A percentile compares a stretch with the other conserved stretches of the same genome.
Conservation (phyloP, 2,329 filamentous ascomycete genomes). For the Aspergillus viridinutans region DNA sequence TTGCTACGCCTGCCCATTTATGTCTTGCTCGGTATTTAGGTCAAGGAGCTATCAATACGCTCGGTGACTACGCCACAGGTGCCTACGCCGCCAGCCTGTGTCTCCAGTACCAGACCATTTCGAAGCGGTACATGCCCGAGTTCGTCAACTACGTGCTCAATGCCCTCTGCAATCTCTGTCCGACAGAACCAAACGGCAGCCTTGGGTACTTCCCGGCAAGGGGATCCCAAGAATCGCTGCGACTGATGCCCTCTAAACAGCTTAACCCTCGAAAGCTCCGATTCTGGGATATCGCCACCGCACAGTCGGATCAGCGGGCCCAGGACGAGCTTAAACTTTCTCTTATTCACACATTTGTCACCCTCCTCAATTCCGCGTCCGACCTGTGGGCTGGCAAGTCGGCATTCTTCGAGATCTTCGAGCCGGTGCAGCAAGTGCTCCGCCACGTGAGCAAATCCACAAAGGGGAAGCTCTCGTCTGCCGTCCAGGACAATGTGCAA, state of each 20-base stretch:
- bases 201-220: conserved; percentile 61
- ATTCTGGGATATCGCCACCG: conserved; percentile 53
- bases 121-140: conserved; percentile 87
- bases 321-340: conserved; percentile 52
- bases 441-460: conserved; percentile 57
- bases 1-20: conserved; percentile 84
- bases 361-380: conserved; percentile 63
- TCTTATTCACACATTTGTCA: conserved; percentile 59
- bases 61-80: conserved; percentile 67
- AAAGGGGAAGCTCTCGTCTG: conserved; percentile 47
- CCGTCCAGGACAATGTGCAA: conserved; percentile 26
- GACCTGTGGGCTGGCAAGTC: conserved; percentile 69
- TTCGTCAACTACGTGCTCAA: conserved; percentile 76
- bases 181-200: conserved; percentile 45
- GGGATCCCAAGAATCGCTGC: conserved; percentile 49
- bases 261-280: conserved; percentile 49
- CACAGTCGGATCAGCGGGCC: conserved; percentile 16
- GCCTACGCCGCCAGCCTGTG: conserved; percentile 74
- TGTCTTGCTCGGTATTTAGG: conserved; percentile 80
- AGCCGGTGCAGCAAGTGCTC: conserved; percentile 57
- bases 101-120: conserved; percentile 75
- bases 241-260: conserved; percentile 41
- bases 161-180: conserved; percentile 65
- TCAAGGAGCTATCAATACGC: conserved; percentile 63
- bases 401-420: conserved; percentile 75